Evolutionary conservation across 2,329 filamentous ascomycete species (phyloP).

Genomic region (Stachybotrys chlorohalonatus): DNA sequence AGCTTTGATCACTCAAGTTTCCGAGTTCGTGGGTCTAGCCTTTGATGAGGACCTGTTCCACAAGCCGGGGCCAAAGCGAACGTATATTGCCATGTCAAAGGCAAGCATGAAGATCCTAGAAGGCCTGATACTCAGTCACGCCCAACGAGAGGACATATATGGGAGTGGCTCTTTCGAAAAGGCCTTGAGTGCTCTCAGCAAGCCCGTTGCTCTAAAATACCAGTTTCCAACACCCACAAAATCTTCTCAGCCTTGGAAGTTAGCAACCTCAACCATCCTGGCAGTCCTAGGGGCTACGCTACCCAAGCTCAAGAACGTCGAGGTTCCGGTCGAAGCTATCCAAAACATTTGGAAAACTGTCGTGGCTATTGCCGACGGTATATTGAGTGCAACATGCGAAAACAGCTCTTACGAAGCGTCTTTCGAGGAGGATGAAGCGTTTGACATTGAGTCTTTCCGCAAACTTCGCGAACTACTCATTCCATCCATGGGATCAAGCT

Average conservation of each 20-base stretch:
- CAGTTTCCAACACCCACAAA: slow-evolving; percentile 64
- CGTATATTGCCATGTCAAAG: slow-evolving; percentile 85
- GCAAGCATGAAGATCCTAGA: slow-evolving; percentile 65
- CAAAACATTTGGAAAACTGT: slow-evolving; percentile 63
- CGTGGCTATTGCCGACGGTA: slow-evolving; percentile 56
- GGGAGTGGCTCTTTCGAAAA: slow-evolving; percentile 55
- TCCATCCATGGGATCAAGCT: slow-evolving; percentile 57
- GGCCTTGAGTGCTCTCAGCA: slow-evolving; percentile 57
- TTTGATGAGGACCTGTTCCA: slow-evolving; percentile 38
- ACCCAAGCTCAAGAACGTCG: slow-evolving; percentile 43
- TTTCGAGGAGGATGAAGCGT: slow-evolving; percentile 62
- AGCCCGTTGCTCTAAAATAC: slow-evolving; percentile 73
- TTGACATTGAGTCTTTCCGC: slow-evolving; percentile 70
- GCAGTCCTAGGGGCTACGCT: slow-evolving; percentile 59
- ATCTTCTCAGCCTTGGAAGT: slow-evolving; percentile 65
- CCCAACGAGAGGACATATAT: slow-evolving; percentile 59
- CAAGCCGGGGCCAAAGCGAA: slow-evolving; percentile 46
- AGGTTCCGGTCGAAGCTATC: slow-evolving; percentile 33
- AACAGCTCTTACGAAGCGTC: slow-evolving; percentile 33
- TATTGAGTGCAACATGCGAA: slow-evolving; percentile 55
- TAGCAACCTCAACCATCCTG: slow-evolving; percentile 64
- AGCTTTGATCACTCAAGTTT: slow-evolving; percentile 58
- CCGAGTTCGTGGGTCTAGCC: slow-evolving; percentile 63
- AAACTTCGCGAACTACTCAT: slow-evolving; percentile 64
- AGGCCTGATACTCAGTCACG: slow-evolving; percentile 48